Percentiles rank a stretch among this genome's conserved stretches.
phyloP scores from a whole-genome alignment of 495 filamentous ascomycete species.

The Penicillium ucsense region DNA sequence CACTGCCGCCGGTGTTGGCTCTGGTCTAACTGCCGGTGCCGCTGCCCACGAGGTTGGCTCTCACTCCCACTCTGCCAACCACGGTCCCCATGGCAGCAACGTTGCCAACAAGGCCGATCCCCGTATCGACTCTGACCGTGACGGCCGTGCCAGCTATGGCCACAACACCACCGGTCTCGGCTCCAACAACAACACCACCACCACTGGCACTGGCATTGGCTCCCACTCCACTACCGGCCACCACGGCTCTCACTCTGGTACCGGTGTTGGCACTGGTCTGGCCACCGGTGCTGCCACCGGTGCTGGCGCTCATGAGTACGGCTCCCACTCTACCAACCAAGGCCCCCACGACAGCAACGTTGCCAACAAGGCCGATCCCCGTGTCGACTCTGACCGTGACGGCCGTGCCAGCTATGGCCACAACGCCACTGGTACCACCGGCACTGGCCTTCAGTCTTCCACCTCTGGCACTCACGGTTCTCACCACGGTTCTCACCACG shows the following conservation, averaged over 20 bases:
- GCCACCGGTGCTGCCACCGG: slow-evolving; percentile 12
- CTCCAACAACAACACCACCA: neutral
- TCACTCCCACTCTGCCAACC: slow-evolving; percentile 10
- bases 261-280: slow-evolving; percentile 2
- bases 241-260: neutral
- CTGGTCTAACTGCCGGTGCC: slow-evolving; percentile 10
- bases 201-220: neutral
- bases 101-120: slow-evolving; percentile 39
- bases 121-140: slow-evolving; percentile 27
- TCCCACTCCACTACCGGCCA: neutral
- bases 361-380: slow-evolving; percentile 13
- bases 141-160: neutral
- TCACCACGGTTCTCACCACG: neutral
- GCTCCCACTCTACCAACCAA: slow-evolving; percentile 7
- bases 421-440: no score
- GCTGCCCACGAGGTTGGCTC: slow-evolving; percentile 6
- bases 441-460: no score
- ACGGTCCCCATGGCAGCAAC: slow-evolving; percentile 36
- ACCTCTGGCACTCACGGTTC: no score
- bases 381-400: slow-evolving; percentile 10
- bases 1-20: neutral
- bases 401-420: neutral
- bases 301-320: slow-evolving; percentile 4
- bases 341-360: slow-evolving; percentile 14
- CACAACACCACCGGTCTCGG: no score